Base-by-base conservation (phyloP, 1,139 yeast species). In the Saccharomyces hybrid region DNA sequence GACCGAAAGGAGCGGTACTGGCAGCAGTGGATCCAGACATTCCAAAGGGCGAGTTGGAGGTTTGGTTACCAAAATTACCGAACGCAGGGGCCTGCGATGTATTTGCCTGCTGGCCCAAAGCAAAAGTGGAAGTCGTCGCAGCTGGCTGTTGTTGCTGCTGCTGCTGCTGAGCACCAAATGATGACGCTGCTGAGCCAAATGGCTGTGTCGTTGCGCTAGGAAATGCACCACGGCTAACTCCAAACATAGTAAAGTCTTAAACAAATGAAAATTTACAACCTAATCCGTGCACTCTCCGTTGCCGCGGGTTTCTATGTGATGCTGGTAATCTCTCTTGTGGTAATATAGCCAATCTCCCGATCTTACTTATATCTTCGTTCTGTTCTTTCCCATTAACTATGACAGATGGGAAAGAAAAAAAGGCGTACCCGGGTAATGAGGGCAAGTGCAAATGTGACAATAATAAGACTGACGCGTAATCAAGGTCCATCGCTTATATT, bases 161-260 rank as follows among this genome's bases (percentile, higher is more conserved):
- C 46, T 50, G 29, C 46, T 50, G 54, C n/a, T 54, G 52, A 54
- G 52, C 55, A 19, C 74, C 74, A 61, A 76, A 76, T 1, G 77
- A 42, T 57, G 60, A 48, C 75, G 72, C 28, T 50, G 49, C 62
- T 49, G 63, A 19, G 59, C 52, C 74, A 75, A 66, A 75, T 76
- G 78, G 48, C 78, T 79, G 58, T 72, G 74, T 46, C 76, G 75
- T 51, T 73, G 70, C 46, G 50, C 57, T 49, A 29, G 64, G 63
- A 54, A 61, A 62, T 9, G 61, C 52, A 19, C 57, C 51, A 32
- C 63, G 55, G 48, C 60, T 56, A 46, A 62, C 56, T 53, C 68
- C 67, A 55, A 64, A 64, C 67, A 64, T 64, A 47, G 48, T 26
- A 9, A 44, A 28, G 19, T 27, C 47, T 11, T 16, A 19, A 52